Percentiles rank a stretch among this genome's conserved stretches.
Conservation (phyloP, 352 stramenopile species). For the Phytophthora megakarya region DNA sequence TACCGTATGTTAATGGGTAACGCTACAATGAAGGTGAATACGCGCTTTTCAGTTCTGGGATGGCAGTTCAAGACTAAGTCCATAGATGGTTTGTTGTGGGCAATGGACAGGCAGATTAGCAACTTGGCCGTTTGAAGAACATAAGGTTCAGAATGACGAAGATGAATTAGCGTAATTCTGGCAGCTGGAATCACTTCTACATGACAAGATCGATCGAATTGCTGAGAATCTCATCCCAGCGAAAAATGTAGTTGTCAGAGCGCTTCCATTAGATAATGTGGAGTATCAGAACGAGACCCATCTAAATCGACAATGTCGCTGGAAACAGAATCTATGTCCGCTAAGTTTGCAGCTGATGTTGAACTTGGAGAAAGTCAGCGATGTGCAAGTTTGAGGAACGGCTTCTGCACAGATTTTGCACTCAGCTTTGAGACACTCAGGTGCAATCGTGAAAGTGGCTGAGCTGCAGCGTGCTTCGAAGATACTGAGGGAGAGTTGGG, state of each 20-base stretch:
- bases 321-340: too few relatives aligned
- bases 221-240: slow-evolving; percentile 6
- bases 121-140: neutral
- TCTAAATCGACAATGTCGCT: too few relatives aligned
- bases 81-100: slow-evolving; percentile 4
- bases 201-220: neutral
- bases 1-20: neutral
- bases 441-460: too few relatives aligned
- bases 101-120: neutral
- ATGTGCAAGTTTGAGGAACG: too few relatives aligned
- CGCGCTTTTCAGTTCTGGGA: neutral
- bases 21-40: slow-evolving; percentile 1
- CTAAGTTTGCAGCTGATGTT: too few relatives aligned
- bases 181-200: slow-evolving; percentile 7
- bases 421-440: too few relatives aligned
- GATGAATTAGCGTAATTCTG: slow-evolving; percentile 5
- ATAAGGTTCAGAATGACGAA: neutral
- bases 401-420: too few relatives aligned
- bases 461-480: too few relatives aligned
- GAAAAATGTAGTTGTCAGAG: neutral
- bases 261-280: too few relatives aligned
- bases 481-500: too few relatives aligned
- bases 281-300: too few relatives aligned
- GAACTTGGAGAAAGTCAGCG: too few relatives aligned
- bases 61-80: slow-evolving; percentile 8